Conservation (phyloP, 108 stramenopile genomes). For the Skeletonema menzelii region DNA sequence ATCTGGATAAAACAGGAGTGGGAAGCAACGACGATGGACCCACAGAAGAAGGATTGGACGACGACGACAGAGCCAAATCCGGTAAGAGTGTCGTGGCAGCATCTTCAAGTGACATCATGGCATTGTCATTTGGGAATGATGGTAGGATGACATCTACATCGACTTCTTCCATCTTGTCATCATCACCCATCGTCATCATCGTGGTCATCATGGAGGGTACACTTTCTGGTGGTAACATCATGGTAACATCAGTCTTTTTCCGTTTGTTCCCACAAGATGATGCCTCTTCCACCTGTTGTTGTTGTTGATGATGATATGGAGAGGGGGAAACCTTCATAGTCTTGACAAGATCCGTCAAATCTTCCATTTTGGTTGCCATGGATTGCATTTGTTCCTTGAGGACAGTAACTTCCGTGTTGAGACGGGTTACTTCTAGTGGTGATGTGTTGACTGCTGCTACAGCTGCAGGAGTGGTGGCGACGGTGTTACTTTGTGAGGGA, state of each 20-base stretch:
- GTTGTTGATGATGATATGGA: too few relatives aligned
- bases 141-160: conserved; percentile 1
- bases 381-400: conserved; percentile 72
- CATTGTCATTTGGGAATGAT: conserved; percentile 22
- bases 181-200: neutral
- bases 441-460: neutral
- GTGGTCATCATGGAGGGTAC: neutral
- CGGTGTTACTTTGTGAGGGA: neutral
- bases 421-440: conserved; percentile 25
- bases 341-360: conserved; percentile 68
- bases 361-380: conserved; percentile 84
- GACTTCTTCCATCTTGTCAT: neutral
- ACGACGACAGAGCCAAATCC: conserved; percentile 12
- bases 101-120: conserved; percentile 1
- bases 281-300: conserved; percentile 14
- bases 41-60: too few relatives aligned
- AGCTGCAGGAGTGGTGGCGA: neutral
- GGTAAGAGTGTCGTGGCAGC: neutral
- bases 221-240: neutral
- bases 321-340: conserved; percentile 50
- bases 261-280: conserved; percentile 15
- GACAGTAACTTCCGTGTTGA: conserved; percentile 68
- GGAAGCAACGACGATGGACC: conserved; percentile 2
- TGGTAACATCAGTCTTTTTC: conserved; percentile 7
- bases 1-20: conserved; percentile 7